Conservation (phyloP, 129 eudicot genomes). For the Flaveria bidentis region DNA sequence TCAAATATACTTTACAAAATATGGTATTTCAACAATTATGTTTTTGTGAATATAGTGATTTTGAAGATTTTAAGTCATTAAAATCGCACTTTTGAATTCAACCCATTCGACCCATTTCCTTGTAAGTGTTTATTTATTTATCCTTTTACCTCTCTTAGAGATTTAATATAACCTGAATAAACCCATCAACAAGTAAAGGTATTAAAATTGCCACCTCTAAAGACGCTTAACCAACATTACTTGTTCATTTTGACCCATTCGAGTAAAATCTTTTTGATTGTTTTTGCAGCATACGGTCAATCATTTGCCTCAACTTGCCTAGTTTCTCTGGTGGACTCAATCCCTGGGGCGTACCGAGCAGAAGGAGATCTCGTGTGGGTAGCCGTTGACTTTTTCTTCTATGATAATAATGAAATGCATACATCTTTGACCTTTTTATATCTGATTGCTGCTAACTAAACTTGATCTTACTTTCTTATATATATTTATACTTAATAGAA, state of each 20-base stretch:
- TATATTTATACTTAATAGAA: conserved; percentile 37
- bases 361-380: conserved; percentile 52
- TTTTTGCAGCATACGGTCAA: conserved; percentile 67
- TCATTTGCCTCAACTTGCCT: conserved; percentile 84
- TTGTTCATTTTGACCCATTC: neutral
- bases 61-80: neutral
- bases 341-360: conserved; percentile 87
- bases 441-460: conserved; percentile 4
- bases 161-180: neutral
- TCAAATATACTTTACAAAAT: neutral
- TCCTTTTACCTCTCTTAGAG: neutral
- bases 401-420: neutral
- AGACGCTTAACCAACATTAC: neutral
- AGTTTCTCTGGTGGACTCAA: conserved; percentile 91
- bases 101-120: neutral
- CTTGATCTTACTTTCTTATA: neutral
- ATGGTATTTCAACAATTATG: neutral
- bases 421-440: neutral
- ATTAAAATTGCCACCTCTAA: neutral
- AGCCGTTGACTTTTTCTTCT: conserved; percentile 23
- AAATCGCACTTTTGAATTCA: no score
- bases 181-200: neutral
- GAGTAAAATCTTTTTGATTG: conserved; percentile 3
- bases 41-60: neutral
- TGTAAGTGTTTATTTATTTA: neutral